phyloP scores from a whole-genome alignment of 441 rosid species.

The Gossypium schwendimanii region DNA sequence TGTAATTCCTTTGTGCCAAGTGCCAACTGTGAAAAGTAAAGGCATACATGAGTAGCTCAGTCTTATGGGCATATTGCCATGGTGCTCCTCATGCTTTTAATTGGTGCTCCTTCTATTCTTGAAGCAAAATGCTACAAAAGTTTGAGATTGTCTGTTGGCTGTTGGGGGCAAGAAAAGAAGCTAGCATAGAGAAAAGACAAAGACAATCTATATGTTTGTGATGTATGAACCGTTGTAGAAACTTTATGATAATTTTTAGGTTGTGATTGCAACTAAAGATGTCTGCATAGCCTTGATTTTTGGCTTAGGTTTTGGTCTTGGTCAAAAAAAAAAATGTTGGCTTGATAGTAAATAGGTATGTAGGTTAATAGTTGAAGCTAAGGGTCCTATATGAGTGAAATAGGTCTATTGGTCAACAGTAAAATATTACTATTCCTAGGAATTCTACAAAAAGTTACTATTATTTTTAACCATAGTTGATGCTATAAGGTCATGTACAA shows the following conservation, averaged over 20 bases:
- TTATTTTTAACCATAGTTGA: not conserved
- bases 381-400: not conserved
- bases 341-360: not conserved
- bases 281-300: not conserved
- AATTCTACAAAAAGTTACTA: not conserved
- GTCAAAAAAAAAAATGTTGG: not conserved
- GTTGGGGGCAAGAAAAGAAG: not conserved
- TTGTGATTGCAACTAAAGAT: not conserved
- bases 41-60: conserved; percentile 1
- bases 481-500: not conserved
- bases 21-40: not conserved
- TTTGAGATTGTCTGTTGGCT: not conserved
- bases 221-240: not conserved
- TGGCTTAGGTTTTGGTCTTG: not conserved
- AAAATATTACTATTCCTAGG: not conserved
- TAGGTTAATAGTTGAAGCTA: not conserved
- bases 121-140: not conserved
- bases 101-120: not conserved
- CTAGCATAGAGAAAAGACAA: not conserved
- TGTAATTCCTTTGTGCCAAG: not conserved
- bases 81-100: not conserved
- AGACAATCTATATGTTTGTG: not conserved
- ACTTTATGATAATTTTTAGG: not conserved
- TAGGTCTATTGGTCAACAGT: not conserved
- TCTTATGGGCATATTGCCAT: not conserved